Evolutionary conservation across 2,329 filamentous ascomycete species (phyloP).

Genomic region (Xylariaceae sp.): DNA sequence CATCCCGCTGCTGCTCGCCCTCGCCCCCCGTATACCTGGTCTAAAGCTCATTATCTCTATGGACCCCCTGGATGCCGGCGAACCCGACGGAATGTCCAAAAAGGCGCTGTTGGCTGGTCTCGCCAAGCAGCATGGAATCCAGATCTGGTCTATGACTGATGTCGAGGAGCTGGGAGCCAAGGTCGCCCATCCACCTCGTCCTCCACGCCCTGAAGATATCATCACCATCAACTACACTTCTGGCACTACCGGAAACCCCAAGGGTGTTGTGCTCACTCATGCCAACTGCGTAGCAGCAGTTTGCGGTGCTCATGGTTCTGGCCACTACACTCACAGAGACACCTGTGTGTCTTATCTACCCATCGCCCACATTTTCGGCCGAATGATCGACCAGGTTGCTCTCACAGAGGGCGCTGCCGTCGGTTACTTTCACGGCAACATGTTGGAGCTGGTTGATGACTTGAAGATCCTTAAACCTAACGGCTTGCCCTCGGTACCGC

Average conservation of each 20-base stretch:
- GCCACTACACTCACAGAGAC: conserved; percentile 50
- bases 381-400: conserved; percentile 72
- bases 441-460: conserved; percentile 82
- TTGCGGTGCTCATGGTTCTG: conserved; percentile 54
- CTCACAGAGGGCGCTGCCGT: conserved; percentile 70
- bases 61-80: conserved; percentile 77
- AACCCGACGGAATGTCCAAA: conserved; percentile 75
- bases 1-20: conserved; percentile 74
- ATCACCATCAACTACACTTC: conserved; percentile 91
- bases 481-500: conserved; percentile 80
- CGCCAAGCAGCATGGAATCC: conserved; percentile 68
- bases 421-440: conserved; percentile 93
- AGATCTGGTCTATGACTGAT: conserved; percentile 73
- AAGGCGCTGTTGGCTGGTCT: conserved; percentile 70
- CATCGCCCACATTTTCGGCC: conserved; percentile 89
- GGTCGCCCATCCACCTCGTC: conserved; percentile 65
- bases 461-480: conserved; percentile 83
- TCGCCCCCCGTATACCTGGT: conserved; percentile 69
- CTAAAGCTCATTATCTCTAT: conserved; percentile 86
- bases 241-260: conserved; percentile 77
- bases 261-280: conserved; percentile 82
- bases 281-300: conserved; percentile 72
- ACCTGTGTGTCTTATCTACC: conserved; percentile 83
- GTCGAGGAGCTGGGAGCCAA: conserved; percentile 77
- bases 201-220: conserved; percentile 69